A percentile compares a stretch with the other conserved stretches of the same genome.
These are phyloP conservation scores for Dictyophora rubrovolvata DNA, from an alignment of 768 basidiomycete species.

Conservation along the genomic window DNA sequence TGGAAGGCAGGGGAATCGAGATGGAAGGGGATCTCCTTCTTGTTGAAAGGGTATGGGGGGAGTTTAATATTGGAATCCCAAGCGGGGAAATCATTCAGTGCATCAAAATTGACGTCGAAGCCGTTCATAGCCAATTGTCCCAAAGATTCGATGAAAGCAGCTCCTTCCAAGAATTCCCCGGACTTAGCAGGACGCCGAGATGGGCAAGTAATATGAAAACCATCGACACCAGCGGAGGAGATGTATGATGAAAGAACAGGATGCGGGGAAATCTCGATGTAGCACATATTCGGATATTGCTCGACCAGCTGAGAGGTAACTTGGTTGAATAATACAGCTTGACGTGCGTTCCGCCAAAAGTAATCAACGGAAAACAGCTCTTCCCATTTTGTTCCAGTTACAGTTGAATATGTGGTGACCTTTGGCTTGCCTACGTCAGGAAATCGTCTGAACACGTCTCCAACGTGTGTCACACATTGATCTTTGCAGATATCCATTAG, in stretches of 20 bases:
- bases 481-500: conserved; percentile 6
- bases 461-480: conserved; percentile 13
- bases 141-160: conserved; percentile 17
- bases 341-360: conserved; percentile 4
- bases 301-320: background rate
- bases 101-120: conserved; percentile 24
- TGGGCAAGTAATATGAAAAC: conserved; percentile 17
- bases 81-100: conserved; percentile 18
- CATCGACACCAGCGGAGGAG: conserved; percentile 13
- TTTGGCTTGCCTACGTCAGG: background rate
- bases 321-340: conserved; percentile 4
- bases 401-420: background rate
- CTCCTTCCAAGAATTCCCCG: conserved; percentile 15
- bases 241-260: conserved; percentile 30
- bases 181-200: conserved; percentile 19
- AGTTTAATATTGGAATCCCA: conserved; percentile 13
- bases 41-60: conserved; percentile 25
- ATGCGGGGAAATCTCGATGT: conserved; percentile 31
- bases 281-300: conserved; percentile 15
- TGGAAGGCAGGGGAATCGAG: conserved; percentile 9
- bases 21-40: conserved; percentile 16
- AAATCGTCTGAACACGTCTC: background rate
- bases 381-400: background rate
- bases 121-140: conserved; percentile 23
- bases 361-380: conserved; percentile 1